phyloP scores from a whole-genome alignment of 257 asterid genomes.

The Nicotiana tabacum region DNA sequence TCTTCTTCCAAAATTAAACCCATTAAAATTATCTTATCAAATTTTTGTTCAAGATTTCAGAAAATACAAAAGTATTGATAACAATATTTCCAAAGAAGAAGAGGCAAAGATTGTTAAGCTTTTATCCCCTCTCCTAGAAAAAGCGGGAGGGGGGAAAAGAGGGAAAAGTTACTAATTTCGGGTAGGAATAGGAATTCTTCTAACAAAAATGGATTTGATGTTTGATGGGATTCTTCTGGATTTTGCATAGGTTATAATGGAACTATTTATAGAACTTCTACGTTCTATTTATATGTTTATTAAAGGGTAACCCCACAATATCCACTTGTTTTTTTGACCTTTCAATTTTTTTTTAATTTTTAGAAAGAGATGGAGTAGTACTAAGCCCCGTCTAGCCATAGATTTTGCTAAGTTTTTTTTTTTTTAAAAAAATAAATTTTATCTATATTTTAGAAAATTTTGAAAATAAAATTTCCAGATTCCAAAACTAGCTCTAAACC shows the following conservation, averaged over 20 bases:
- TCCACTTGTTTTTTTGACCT: neutral
- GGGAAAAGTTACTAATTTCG: neutral
- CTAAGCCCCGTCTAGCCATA: too few relatives aligned
- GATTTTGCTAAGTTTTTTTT: too few relatives aligned
- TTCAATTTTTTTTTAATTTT: neutral
- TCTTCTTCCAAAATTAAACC: slow-evolving; percentile 26
- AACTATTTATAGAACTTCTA: neutral
- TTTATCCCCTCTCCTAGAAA: neutral
- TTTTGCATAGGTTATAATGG: neutral
- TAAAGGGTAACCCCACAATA: neutral
- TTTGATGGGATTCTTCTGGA: neutral
- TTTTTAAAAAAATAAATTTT: too few relatives aligned
- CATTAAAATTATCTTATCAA: neutral
- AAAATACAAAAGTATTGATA: too few relatives aligned
- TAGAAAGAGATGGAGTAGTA: too few relatives aligned
- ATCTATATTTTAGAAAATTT: too few relatives aligned
- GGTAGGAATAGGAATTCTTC: neutral
- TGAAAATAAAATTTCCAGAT: too few relatives aligned
- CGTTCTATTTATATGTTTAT: neutral
- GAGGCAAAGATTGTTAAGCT: too few relatives aligned
- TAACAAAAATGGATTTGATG: neutral
- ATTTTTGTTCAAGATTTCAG: neutral
- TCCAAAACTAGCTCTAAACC: too few relatives aligned
- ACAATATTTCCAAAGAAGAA: too few relatives aligned
- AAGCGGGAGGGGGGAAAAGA: neutral